Conservation (phyloP, 352 stramenopile genomes). For the Pythium aphanidermatum region DNA sequence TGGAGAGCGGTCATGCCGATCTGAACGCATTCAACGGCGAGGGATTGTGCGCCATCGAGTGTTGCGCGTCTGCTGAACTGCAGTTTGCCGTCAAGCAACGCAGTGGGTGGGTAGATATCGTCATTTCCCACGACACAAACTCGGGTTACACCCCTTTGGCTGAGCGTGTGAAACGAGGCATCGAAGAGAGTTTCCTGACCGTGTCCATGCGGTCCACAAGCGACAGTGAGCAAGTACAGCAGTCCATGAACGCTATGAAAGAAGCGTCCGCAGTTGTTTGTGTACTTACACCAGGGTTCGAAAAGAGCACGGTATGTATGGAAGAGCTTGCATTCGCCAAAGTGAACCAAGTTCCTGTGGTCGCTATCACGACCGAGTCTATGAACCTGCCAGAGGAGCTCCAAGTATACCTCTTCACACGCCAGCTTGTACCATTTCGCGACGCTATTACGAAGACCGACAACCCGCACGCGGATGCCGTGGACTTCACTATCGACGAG, state of each 20-base stretch:
- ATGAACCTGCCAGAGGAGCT: slow-evolving; percentile 61
- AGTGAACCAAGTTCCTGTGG: slow-evolving; percentile 54
- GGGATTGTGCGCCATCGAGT: slow-evolving; percentile 58
- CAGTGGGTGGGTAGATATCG: slow-evolving; percentile 60
- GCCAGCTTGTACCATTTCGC: slow-evolving; percentile 73
- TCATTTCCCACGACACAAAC: slow-evolving; percentile 79
- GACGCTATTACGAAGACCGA: slow-evolving; percentile 45
- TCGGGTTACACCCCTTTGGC: slow-evolving; percentile 56
- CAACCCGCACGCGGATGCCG: slow-evolving; percentile 19
- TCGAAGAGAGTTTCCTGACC: slow-evolving; percentile 73
- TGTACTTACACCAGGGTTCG: slow-evolving; percentile 64
- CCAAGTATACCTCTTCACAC: slow-evolving; percentile 72
- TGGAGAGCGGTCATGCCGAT: slow-evolving; percentile 49
- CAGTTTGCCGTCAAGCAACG: slow-evolving; percentile 75
- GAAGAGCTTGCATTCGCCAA: slow-evolving; percentile 75
- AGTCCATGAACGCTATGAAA: slow-evolving; percentile 50
- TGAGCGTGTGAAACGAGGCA: slow-evolving; percentile 45
- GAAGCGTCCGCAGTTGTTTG: slow-evolving; percentile 65
- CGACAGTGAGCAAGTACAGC: slow-evolving; percentile 34
- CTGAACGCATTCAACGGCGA: slow-evolving; percentile 46
- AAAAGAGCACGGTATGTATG: slow-evolving; percentile 60
- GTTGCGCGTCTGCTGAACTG: slow-evolving; percentile 64
- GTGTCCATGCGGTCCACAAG: slow-evolving; percentile 54
- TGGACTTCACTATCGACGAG: slow-evolving; percentile 46
- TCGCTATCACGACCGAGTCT: slow-evolving; percentile 62